phyloP scores from a whole-genome alignment of 2,329 filamentous ascomycete species.

The Chaetomiaceae sp. region DNA sequence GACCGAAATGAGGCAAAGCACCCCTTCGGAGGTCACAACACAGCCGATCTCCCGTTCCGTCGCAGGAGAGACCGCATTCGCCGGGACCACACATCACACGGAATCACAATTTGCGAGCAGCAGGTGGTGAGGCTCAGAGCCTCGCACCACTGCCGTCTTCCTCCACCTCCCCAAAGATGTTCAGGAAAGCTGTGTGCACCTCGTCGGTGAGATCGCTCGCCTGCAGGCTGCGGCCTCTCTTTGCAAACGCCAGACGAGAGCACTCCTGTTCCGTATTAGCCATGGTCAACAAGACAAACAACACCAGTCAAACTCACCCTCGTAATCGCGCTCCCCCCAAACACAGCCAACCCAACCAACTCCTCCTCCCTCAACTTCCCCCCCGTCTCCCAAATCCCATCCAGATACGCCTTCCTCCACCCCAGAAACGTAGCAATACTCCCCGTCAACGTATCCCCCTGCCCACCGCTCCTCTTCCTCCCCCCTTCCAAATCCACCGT shows the following conservation, averaged over 20 bases:
- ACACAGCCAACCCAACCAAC: slow-evolving; percentile 73
- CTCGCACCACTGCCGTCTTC: slow-evolving; percentile 23
- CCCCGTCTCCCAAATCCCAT: slow-evolving; percentile 68
- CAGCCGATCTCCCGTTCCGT: slow-evolving; percentile 11
- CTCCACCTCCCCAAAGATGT: slow-evolving; percentile 70
- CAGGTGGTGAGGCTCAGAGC: slow-evolving; percentile 16
- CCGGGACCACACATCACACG: neutral
- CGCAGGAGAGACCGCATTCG: neutral
- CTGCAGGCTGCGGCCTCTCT: slow-evolving; percentile 83
- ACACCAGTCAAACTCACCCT: slow-evolving; percentile 50
- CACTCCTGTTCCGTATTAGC: slow-evolving; percentile 52
- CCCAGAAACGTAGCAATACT: slow-evolving; percentile 82
- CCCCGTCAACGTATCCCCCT: slow-evolving; percentile 93
- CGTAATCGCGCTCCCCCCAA: slow-evolving; percentile 81
- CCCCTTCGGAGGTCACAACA: slow-evolving; percentile 2
- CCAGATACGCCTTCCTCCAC: slow-evolving; percentile 83
- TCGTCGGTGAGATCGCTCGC: slow-evolving; percentile 91
- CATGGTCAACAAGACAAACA: neutral
- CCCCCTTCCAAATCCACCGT: slow-evolving; percentile 76
- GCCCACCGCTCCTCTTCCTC: slow-evolving; percentile 84
- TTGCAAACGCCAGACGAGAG: slow-evolving; percentile 78
- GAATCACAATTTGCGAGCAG: neutral
- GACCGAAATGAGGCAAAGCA: neutral
- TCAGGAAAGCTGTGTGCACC: slow-evolving; percentile 75
- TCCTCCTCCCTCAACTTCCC: slow-evolving; percentile 35